Conservation (phyloP, 495 filamentous ascomycete genomes). For the Neurospora sublineolata region DNA sequence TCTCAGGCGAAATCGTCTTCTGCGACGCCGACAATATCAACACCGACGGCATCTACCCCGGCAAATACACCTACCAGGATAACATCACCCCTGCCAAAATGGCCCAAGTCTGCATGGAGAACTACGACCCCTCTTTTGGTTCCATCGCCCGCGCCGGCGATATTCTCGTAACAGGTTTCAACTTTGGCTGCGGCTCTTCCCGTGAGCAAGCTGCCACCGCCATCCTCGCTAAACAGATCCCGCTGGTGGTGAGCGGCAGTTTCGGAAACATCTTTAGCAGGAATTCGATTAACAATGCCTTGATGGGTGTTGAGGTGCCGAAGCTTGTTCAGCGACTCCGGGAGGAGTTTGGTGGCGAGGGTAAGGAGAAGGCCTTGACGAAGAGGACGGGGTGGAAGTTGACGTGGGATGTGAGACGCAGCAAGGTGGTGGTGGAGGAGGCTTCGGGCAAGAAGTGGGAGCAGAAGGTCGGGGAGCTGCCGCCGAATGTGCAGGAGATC, state of each 20-base stretch:
- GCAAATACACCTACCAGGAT: constrained; percentile 79
- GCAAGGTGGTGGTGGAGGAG: constrained; percentile 58
- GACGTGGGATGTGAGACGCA: constrained; percentile 70
- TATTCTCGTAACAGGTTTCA: constrained; percentile 77
- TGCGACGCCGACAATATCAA: constrained; percentile 65
- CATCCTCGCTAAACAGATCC: constrained; percentile 75
- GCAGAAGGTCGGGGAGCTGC: constrained; percentile 72
- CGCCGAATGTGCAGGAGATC: constrained; percentile 84
- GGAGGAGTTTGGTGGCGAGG: constrained; percentile 38
- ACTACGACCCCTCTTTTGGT: constrained; percentile 70
- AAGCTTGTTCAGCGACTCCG: constrained; percentile 58
- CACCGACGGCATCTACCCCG: constrained; percentile 76
- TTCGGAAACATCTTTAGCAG: constrained; percentile 84
- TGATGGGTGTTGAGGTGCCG: constrained; percentile 77
- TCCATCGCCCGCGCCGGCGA: constrained; percentile 51
- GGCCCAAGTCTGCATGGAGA: constrained; percentile 83
- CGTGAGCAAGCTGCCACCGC: constrained; percentile 86
- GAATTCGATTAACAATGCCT: constrained; percentile 87
- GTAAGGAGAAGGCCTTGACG: constrained; percentile 47
- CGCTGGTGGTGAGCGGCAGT: constrained; percentile 71
- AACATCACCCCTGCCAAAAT: constrained; percentile 63
- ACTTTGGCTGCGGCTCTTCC: constrained; percentile 77
- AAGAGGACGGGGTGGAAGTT: constrained; percentile 82
- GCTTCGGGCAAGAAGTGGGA: constrained; percentile 48
- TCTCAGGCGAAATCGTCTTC: constrained; percentile 59